Conservation (phyloP, 495 filamentous ascomycete species). For the Lasiosphaeria miniovina region DNA sequence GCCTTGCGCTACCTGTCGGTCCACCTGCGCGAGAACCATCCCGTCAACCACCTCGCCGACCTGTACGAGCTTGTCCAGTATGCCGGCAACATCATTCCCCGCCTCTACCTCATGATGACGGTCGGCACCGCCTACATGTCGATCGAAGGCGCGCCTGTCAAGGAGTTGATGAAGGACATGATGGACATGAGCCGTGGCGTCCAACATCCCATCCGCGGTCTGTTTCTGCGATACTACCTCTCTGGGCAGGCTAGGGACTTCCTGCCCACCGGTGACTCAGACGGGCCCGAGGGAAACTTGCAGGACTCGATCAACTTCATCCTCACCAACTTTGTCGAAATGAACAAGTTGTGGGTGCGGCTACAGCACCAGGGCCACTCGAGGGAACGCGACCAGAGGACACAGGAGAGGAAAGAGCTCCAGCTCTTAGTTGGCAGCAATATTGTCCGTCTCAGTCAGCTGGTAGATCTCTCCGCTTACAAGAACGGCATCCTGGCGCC, state of each 20-base stretch:
- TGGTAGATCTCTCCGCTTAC: slow-evolving; percentile 92
- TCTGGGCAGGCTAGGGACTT: slow-evolving; percentile 89
- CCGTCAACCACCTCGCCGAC: slow-evolving; percentile 95
- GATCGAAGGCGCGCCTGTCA: slow-evolving; percentile 95
- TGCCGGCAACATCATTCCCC: slow-evolving; percentile 95
- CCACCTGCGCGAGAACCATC: slow-evolving; percentile 94
- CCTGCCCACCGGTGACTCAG: slow-evolving; percentile 74
- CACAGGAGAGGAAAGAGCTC: slow-evolving; percentile 90
- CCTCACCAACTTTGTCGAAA: slow-evolving; percentile 97
- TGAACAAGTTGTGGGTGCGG: slow-evolving; percentile 99
- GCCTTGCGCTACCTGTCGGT: slow-evolving; percentile 93
- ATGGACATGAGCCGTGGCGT: slow-evolving; percentile 99
- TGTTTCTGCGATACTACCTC: slow-evolving; percentile 94
- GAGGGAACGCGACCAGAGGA: slow-evolving; percentile 85
- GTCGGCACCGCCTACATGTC: slow-evolving; percentile 99
- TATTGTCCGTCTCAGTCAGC: slow-evolving; percentile 87
- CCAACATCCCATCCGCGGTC: slow-evolving; percentile 89
- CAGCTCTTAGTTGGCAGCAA: slow-evolving; percentile 96
- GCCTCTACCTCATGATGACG: slow-evolving; percentile 97
- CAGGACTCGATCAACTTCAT: slow-evolving; percentile 97
- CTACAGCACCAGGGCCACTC: slow-evolving; percentile 97
- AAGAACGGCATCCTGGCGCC: slow-evolving; percentile 87
- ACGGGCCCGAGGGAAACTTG: slow-evolving; percentile 94
- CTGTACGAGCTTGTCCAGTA: slow-evolving; percentile 99
- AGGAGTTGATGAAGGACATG: slow-evolving; percentile 99